Percentiles rank a stretch among this genome's conserved stretches.
Conservation (phyloP, 805 yeast genomes). For the Wickerhamomyces xylosicus region DNA sequence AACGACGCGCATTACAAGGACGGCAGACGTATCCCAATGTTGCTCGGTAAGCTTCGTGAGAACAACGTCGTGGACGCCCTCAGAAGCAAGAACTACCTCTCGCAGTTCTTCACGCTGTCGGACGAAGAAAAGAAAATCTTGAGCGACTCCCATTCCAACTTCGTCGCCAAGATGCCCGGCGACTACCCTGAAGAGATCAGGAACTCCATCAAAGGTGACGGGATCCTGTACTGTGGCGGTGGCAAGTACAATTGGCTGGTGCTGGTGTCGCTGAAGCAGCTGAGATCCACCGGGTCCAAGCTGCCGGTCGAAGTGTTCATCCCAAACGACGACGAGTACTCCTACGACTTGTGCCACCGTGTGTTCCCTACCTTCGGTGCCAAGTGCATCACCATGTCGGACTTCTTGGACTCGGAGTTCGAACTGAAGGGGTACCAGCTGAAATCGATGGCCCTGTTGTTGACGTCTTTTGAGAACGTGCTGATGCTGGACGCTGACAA, state of each 20-base stretch:
- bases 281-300: conserved; percentile 56
- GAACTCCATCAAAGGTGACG: conserved; percentile 34
- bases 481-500: conserved; percentile 73
- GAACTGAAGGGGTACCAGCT: conserved; percentile 49
- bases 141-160: conserved; percentile 11
- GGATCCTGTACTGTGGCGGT: conserved; percentile 70
- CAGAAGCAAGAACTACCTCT: conserved; percentile 15
- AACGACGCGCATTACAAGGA: conserved; percentile 15
- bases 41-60: conserved; percentile 17
- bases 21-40: conserved; percentile 13
- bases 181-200: conserved; percentile 27
- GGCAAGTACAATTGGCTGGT: conserved; percentile 60
- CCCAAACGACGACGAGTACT: conserved; percentile 62
- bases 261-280: conserved; percentile 36
- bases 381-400: conserved; percentile 43
- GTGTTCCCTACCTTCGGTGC: conserved; percentile 59
- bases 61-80: conserved; percentile 15
- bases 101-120: conserved; percentile 11
- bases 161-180: conserved; percentile 26
- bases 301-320: conserved; percentile 78
- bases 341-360: conserved; percentile 55
- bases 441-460: conserved; percentile 62
- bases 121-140: conserved; percentile 9
- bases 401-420: conserved; percentile 30
- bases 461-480: conserved; percentile 69